Evolutionary conservation across 2,329 filamentous ascomycete species (phyloP).

Genomic region (Pyricularia grisea): DNA sequence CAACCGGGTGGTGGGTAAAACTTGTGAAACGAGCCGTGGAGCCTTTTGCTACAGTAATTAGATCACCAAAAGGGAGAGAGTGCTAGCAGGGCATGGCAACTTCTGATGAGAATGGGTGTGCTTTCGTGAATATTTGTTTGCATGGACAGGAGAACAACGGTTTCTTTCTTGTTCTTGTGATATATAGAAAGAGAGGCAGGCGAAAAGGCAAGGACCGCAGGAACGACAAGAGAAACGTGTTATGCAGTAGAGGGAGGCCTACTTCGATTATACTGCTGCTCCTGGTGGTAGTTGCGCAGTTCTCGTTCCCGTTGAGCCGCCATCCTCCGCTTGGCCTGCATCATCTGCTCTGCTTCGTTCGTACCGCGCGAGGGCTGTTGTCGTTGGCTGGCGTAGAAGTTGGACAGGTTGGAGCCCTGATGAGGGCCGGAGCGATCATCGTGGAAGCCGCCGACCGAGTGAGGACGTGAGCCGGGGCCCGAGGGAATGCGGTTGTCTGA

Average conservation of each 20-base stretch:
- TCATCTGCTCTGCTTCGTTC: constrained; percentile 93
- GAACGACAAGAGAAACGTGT: constrained; percentile 28
- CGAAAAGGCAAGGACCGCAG: not conserved
- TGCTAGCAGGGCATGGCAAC: not conserved
- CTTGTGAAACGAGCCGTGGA: not conserved
- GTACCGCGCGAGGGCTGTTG: constrained; percentile 78
- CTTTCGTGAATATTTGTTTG: constrained; percentile 6
- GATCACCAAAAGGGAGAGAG: not conserved
- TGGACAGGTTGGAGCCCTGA: constrained; percentile 75
- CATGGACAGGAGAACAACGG: not conserved
- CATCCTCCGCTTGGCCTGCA: constrained; percentile 99
- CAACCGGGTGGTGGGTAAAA: not conserved
- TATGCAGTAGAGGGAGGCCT: constrained; percentile 71
- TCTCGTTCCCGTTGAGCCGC: constrained; percentile 98
- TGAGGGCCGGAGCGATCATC: constrained; percentile 55
- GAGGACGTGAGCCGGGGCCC: constrained; percentile 59
- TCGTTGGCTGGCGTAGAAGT: constrained; percentile 88
- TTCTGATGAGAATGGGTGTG: constrained; percentile 7
- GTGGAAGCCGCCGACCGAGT: constrained; percentile 76
- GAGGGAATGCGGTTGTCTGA: constrained; percentile 64
- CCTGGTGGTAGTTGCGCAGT: constrained; percentile 98
- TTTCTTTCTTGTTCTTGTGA: constrained; percentile 8
- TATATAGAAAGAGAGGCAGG: constrained; percentile 13
- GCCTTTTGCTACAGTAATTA: not conserved
- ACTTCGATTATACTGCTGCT: constrained; percentile 99